phyloP scores from a whole-genome alignment of 148 eudicot species.

The Arbutus unedo region DNA sequence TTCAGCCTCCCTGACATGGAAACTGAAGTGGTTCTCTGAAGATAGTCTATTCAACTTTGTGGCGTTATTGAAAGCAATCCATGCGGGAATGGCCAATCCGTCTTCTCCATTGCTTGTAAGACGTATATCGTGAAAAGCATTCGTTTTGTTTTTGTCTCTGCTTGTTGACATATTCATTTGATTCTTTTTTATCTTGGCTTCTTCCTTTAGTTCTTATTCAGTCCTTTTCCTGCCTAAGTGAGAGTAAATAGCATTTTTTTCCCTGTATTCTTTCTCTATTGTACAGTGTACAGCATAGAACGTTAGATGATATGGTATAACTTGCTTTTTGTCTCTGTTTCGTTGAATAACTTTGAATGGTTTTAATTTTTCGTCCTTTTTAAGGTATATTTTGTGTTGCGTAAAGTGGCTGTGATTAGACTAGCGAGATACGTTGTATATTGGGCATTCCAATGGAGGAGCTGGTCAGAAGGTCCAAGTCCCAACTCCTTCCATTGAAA shows the following conservation, averaged over 20 bases:
- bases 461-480: not conserved
- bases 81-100: constrained; percentile 29
- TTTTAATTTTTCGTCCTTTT: not conserved
- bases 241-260: constrained; percentile 11
- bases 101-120: constrained; percentile 30
- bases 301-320: not conserved
- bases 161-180: constrained; percentile 28
- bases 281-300: constrained; percentile 16
- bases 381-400: not conserved
- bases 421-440: not conserved
- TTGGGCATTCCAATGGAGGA: not conserved
- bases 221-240: not conserved
- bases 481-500: not conserved
- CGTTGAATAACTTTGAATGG: not conserved
- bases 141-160: not conserved
- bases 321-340: not conserved
- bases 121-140: constrained; percentile 24
- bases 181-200: constrained; percentile 27
- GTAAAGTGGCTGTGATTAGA: not conserved
- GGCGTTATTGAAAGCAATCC: constrained; percentile 55
- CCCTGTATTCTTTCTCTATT: not conserved
- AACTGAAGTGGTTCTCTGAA: constrained; percentile 53
- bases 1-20: constrained; percentile 40
- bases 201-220: not conserved
- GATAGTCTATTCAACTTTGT: constrained; percentile 49